Percentiles rank a stretch among this genome's conserved stretches.
phyloP scores from a whole-genome alignment of 495 filamentous ascomycete species.

The Xylaria palmicola region DNA sequence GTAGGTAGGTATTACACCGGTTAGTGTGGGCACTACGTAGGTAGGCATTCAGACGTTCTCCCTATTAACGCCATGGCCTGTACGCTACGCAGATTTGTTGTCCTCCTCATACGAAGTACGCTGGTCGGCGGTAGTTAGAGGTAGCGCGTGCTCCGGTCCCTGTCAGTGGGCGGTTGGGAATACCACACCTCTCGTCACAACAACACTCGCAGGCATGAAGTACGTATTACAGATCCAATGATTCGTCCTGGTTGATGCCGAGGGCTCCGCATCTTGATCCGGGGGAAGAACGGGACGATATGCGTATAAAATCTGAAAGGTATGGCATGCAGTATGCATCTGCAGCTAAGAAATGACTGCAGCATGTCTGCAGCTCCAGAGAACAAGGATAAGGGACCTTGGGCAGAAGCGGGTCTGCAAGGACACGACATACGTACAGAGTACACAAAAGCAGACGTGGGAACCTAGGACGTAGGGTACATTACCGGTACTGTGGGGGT shows the following conservation, averaged over 20 bases:
- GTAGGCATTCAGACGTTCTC: neutral
- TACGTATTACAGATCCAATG: neutral
- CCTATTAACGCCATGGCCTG: neutral
- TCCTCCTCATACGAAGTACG: too few relatives aligned
- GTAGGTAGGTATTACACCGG: neutral
- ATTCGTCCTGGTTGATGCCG: conserved; percentile 16
- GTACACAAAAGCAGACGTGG: too few relatives aligned
- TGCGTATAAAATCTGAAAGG: conserved; percentile 20
- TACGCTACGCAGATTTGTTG: too few relatives aligned
- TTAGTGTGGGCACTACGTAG: neutral
- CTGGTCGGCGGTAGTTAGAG: neutral
- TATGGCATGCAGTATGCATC: conserved; percentile 21
- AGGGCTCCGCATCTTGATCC: conserved; percentile 17
- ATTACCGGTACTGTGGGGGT: too few relatives aligned
- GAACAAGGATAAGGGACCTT: conserved; percentile 6
- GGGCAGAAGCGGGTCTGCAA: conserved; percentile 1
- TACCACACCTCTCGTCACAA: conserved; percentile 13
- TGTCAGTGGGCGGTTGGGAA: conserved; percentile 13
- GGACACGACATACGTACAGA: too few relatives aligned
- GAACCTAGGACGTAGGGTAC: too few relatives aligned
- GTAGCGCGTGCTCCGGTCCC: conserved; percentile 5
- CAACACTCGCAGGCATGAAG: neutral
- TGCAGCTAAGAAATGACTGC: conserved; percentile 21
- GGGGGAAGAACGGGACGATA: conserved; percentile 10
- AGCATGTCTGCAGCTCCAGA: conserved; percentile 8